A percentile compares a stretch with the other conserved stretches of the same genome.
Conservation (phyloP, 2,329 filamentous ascomycete genomes). For the Rugonectria rugulosa region DNA sequence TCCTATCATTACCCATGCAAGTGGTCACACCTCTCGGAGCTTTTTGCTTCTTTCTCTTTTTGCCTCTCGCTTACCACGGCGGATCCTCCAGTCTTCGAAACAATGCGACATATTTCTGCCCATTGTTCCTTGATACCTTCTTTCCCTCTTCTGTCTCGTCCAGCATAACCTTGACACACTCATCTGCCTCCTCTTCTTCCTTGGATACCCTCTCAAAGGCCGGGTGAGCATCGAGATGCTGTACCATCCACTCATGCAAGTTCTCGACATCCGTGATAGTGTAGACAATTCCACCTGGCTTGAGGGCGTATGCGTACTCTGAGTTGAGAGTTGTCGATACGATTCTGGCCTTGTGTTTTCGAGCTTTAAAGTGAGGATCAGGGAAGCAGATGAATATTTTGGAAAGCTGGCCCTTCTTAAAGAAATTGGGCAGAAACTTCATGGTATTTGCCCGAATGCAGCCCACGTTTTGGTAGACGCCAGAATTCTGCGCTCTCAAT, state of each 20-base stretch:
- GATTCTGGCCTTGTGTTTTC: conserved; percentile 97
- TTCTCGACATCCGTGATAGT: conserved; percentile 98
- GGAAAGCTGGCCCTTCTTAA: conserved; percentile 78
- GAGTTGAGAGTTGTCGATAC: conserved; percentile 87
- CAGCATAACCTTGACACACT: conserved; percentile 77
- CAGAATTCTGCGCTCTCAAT: conserved; percentile 71
- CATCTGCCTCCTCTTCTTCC: conserved; percentile 72
- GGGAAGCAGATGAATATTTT: conserved; percentile 99
- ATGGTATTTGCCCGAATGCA: conserved; percentile 94
- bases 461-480: conserved; percentile 82
- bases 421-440: conserved; percentile 99
- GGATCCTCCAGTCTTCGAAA: conserved; percentile 85
- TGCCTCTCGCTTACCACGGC: conserved; percentile 63
- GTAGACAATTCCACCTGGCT: conserved; percentile 86
- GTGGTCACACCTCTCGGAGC: conserved; percentile 1
- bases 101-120: conserved; percentile 88
- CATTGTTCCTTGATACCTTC: conserved; percentile 91
- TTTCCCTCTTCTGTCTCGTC: conserved; percentile 95
- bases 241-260: conserved; percentile 91
- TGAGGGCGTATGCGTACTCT: conserved; percentile 89
- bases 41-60: not conserved
- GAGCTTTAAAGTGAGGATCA: conserved; percentile 95
- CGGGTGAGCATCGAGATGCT: conserved; percentile 79
- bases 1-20: conserved; percentile 7
- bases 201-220: conserved; percentile 79